Base-by-base conservation (phyloP, 139 green algal species). In the Coelastrella sp. region DNA sequence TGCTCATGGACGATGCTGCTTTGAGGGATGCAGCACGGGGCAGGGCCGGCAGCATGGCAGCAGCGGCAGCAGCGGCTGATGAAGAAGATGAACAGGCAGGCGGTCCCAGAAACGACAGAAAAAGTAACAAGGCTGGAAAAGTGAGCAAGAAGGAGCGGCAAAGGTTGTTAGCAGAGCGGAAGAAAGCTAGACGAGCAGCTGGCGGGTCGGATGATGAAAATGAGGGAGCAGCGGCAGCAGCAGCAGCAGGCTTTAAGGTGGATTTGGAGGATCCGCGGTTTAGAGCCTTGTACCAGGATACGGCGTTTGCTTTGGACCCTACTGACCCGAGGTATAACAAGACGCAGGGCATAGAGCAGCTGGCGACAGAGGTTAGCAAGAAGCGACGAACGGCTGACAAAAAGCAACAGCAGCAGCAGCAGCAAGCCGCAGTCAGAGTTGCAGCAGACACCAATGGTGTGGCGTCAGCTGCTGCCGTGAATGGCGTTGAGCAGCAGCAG, bases 1-100 rank as follows among this genome's bases (percentile, higher is more conserved):
- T 99, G 66, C 89, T 99, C 23, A 96, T 99, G 96, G 97, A 99
- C 65, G 98, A 99, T 73, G 86, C 59, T 0, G 92, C 91, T 2
- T 81, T 98, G 54, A 86, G 93, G 60, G 92, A 87, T 56, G 91
- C 77, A 3, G 91, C 91, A 16, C 75, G 84, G 3, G 91, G 92
- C 5, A 82, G 87, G 11, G 22, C n/a, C 23, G 73, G 81, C 17
- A 23, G 61, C 23, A 22, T 32, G 10, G 61, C 58, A 76, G 61
- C 47, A 22, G 81, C 20, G 68, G 90, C 54, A 54, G 59, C 80
- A n/a, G 92, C 57, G 73, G 91, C 77, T 80, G 11, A 92, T 82
- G 79, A 92, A 90, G 91, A 85, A 80, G 86, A 64, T n/a, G 71
- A 60, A 54, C 60, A 83, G 47, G 56, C 47, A 23, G 64, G 59